phyloP scores from a whole-genome alignment of 2,329 filamentous ascomycete genomes.

The Trichoderma arundinaceum region DNA sequence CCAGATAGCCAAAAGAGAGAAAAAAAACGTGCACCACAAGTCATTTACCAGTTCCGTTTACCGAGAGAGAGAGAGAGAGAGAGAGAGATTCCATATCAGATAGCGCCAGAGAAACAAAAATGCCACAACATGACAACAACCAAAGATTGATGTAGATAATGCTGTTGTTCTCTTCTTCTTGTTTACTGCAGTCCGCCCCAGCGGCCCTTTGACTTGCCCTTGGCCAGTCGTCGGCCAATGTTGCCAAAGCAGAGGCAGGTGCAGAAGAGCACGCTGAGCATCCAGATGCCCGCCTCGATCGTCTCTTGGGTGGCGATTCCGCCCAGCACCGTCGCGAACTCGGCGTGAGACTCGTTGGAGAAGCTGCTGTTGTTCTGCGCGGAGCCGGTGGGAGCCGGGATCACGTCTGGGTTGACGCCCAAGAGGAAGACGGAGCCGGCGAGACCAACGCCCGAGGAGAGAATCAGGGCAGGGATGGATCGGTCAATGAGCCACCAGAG shows the following conservation, averaged over 20 bases:
- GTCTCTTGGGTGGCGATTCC: constrained; percentile 66
- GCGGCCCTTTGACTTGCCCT: constrained; percentile 50
- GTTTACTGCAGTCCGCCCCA: constrained; percentile 51
- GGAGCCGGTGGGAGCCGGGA: constrained; percentile 66
- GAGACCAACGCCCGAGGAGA: constrained; percentile 76
- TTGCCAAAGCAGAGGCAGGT: constrained; percentile 96
- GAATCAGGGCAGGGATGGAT: constrained; percentile 79
- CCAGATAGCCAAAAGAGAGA: neutral
- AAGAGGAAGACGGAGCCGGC: constrained; percentile 76
- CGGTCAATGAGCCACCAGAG: constrained; percentile 97
- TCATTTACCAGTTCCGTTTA: too few species aligned
- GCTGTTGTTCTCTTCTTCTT: constrained; percentile 17
- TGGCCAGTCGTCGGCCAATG: constrained; percentile 80
- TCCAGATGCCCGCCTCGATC: constrained; percentile 81
- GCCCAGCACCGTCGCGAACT: constrained; percentile 45
- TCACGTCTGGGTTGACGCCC: constrained; percentile 75
- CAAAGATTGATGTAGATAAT: neutral
- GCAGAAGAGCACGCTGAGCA: constrained; percentile 91
- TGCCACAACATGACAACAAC: too few species aligned
- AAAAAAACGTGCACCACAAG: neutral
- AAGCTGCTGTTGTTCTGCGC: constrained; percentile 36
- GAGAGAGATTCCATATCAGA: too few species aligned
- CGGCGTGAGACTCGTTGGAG: constrained; percentile 13
- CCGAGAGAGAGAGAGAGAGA: too few species aligned
- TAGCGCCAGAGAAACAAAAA: too few species aligned